A percentile compares a stretch with the other conserved stretches of the same genome.
phyloP scores from a whole-genome alignment of 768 basidiomycete species.

The Mycena crocata region DNA sequence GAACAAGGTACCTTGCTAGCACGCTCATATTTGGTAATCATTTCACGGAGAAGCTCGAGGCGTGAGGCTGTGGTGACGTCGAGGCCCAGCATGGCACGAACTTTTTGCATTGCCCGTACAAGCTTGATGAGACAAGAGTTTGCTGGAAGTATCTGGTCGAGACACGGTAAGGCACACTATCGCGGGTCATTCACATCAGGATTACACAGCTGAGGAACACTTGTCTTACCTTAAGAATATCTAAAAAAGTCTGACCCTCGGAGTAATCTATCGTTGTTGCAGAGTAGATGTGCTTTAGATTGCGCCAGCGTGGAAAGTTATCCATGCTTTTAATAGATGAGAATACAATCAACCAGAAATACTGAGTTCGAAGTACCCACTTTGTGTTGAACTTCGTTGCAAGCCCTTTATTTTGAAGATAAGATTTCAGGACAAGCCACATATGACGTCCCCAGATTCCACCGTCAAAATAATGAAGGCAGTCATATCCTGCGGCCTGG shows the following conservation, averaged over 20 bases:
- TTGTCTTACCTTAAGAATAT: slow-evolving; percentile 16
- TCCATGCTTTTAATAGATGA: background rate
- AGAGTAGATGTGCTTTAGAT: slow-evolving; percentile 7
- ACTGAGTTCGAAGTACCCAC: background rate
- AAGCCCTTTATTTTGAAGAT: background rate
- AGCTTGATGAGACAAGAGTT: background rate
- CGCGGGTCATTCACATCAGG: no score
- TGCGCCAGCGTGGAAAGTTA: slow-evolving; percentile 16
- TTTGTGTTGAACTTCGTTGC: slow-evolving; percentile 4
- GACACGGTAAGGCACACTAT: slow-evolving; percentile 14
- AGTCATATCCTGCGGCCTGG: slow-evolving; percentile 15
- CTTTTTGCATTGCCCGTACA: slow-evolving; percentile 1
- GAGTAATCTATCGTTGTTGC: slow-evolving; percentile 11
- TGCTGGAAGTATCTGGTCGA: slow-evolving; percentile 5
- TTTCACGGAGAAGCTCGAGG: background rate
- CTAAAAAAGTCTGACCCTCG: slow-evolving; percentile 17
- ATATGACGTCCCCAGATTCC: slow-evolving; percentile 21
- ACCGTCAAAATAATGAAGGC: slow-evolving; percentile 18
- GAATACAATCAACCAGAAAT: background rate
- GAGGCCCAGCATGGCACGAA: slow-evolving; percentile 8
- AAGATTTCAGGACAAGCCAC: slow-evolving; percentile 1
- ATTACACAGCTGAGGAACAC: background rate
- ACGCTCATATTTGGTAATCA: background rate
- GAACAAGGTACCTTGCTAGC: background rate
- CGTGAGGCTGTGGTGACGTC: background rate